Evolutionary conservation across 2,329 filamentous ascomycete genomes (phyloP).

Genomic region (Colletotrichum graminicola): DNA sequence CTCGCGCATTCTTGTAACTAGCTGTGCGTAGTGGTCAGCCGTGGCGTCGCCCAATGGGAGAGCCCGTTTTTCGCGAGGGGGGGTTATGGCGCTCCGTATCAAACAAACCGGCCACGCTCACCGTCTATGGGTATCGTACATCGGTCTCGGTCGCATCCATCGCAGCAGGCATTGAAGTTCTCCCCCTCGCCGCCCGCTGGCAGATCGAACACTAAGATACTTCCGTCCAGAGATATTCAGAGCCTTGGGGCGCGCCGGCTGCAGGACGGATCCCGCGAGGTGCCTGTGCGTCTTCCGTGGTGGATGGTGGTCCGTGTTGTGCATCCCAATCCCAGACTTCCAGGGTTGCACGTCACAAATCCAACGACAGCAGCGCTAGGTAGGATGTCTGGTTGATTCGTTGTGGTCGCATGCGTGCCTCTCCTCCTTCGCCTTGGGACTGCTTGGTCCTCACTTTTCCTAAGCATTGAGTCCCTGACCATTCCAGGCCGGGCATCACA

Average conservation of each 20-base stretch:
- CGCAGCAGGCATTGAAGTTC: neutral
- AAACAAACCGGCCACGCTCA: neutral
- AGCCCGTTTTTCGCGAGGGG: no score
- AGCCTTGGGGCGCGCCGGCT: neutral
- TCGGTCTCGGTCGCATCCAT: no score
- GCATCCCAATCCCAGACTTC: neutral
- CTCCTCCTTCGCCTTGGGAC: neutral
- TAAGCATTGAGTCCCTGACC: neutral
- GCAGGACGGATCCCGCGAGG: neutral
- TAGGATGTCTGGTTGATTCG: neutral
- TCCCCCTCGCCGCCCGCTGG: neutral
- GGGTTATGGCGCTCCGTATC: no score
- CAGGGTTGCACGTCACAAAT: neutral
- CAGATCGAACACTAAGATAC: neutral
- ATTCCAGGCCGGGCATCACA: neutral
- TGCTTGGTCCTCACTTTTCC: neutral
- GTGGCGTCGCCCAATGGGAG: neutral
- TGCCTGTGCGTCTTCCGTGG: constrained; percentile 5
- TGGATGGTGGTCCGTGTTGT: constrained; percentile 30
- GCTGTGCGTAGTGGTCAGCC: neutral
- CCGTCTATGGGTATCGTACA: neutral
- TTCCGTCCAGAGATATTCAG: neutral
- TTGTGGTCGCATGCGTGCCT: neutral
- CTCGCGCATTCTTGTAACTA: neutral
- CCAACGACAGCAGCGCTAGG: neutral